Base-by-base conservation (phyloP, 495 filamentous ascomycete species). In the Penicillium nucicola region DNA sequence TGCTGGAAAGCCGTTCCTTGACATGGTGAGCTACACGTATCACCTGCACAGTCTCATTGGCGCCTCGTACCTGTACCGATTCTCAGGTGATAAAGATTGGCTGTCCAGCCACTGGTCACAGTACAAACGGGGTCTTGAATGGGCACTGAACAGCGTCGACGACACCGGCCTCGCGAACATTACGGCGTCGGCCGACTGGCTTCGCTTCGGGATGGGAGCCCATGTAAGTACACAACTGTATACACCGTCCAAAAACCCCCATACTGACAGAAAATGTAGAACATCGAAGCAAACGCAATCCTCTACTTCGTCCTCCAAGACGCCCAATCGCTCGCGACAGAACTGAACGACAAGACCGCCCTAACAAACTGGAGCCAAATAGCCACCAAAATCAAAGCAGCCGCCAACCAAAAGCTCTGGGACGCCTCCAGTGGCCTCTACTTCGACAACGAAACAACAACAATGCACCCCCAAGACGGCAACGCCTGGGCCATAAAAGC, bases 41-140 rank as follows among this genome's bases (percentile, higher is more conserved):
- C 79, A 83, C 55, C 75, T 82, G 63, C 75, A 77, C 66, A 77
- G 69, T 15, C 68, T 84, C 56, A 75, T 81, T 34, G 78, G 77
- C 4, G 71, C 74, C 13, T 77, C 77, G 25, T 77, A 79, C 48
- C 77, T 80, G 49, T 68, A 78, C 50, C 70, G 76, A 8, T 80
- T 71, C 56, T 78, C 79, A 11, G 70, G 75, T 31, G 76, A 83
- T 49, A 59, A 60, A 13, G 45, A 54, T 11, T 82, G 76, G 57
- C 53, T 81, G n/a, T 50, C 45, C 22, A 39, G 53, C 4, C 70
- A 75, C 52, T 81, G 78, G 77, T 20, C 52, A 8, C 66, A 68
- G 38, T 81, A 78, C 52, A 58, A 70, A 19, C 45, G 49, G 14
- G 79, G 72, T 5, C 72, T 84, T 50, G 52, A 55, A 34, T 82